phyloP scores from a whole-genome alignment of 208 protist species.

The Leishmania braziliensis region DNA sequence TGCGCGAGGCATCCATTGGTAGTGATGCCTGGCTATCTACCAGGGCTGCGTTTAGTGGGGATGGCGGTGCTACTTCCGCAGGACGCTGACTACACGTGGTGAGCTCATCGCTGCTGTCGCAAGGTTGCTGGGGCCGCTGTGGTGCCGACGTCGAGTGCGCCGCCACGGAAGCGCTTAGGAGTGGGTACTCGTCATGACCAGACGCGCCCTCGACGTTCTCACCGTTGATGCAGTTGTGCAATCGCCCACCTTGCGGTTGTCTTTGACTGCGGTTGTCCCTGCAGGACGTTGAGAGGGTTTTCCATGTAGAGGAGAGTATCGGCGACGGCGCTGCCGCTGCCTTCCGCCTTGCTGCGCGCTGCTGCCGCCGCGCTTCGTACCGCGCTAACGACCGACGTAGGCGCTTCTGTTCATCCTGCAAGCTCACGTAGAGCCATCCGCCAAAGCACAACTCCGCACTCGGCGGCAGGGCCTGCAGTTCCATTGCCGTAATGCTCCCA shows the following conservation, averaged over 20 bases:
- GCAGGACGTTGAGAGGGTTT: background rate
- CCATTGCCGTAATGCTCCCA: slow-evolving; percentile 51
- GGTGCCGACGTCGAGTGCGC: background rate
- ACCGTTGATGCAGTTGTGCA: no score
- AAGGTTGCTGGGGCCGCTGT: background rate
- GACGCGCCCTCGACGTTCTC: background rate
- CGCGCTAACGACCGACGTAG: slow-evolving; percentile 37
- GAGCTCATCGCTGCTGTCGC: background rate
- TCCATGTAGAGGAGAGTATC: background rate
- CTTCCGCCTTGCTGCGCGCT: slow-evolving; percentile 8
- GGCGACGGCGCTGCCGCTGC: background rate
- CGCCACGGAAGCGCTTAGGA: background rate
- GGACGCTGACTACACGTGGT: background rate
- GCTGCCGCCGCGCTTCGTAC: slow-evolving; percentile 22
- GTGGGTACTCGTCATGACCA: background rate
- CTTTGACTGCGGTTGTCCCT: background rate
- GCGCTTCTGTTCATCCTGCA: slow-evolving; percentile 66
- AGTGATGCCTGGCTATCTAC: background rate
- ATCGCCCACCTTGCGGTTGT: background rate
- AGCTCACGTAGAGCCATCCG: slow-evolving; percentile 60
- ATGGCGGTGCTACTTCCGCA: background rate
- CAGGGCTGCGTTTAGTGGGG: background rate
- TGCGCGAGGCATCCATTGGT: background rate
- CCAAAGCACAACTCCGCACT: slow-evolving; percentile 71
- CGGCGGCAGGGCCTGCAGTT: slow-evolving; percentile 50